Percentiles rank a stretch among this genome's conserved stretches.
Conservation (phyloP, 2,329 filamentous ascomycete genomes). For the Neonectria neomacrospora region DNA sequence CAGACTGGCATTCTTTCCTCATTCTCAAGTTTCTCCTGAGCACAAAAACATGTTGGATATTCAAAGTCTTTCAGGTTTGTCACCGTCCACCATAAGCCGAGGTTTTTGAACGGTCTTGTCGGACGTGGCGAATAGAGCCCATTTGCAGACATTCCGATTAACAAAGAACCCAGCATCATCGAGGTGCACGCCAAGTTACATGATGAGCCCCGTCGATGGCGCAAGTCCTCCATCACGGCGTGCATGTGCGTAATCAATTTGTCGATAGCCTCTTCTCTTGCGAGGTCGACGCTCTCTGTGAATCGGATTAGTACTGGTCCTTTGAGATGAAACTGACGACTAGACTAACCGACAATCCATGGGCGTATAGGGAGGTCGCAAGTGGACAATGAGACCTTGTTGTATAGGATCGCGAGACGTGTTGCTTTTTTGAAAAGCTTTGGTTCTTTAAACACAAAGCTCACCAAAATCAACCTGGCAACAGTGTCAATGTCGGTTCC, state of each 20-base stretch:
- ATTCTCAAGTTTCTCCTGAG: no score
- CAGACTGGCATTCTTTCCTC: no score
- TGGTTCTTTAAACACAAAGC: constrained; percentile 21
- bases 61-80: no score
- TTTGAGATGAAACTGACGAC: neutral
- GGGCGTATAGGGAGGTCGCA: constrained; percentile 15
- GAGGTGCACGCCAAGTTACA: neutral
- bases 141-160: neutral
- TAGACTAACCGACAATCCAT: constrained; percentile 10
- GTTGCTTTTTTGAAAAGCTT: constrained; percentile 13
- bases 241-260: neutral
- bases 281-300: neutral
- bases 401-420: neutral
- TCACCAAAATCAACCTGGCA: constrained; percentile 24
- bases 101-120: no score
- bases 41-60: no score
- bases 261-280: neutral
- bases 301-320: neutral
- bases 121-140: no score
- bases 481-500: neutral
- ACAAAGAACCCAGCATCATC: neutral
- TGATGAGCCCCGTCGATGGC: neutral
- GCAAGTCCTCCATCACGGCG: neutral
- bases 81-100: no score
- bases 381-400: neutral